Evolutionary conservation across 352 stramenopile genomes (phyloP).

Genomic region (Globisporangium nodosum): DNA sequence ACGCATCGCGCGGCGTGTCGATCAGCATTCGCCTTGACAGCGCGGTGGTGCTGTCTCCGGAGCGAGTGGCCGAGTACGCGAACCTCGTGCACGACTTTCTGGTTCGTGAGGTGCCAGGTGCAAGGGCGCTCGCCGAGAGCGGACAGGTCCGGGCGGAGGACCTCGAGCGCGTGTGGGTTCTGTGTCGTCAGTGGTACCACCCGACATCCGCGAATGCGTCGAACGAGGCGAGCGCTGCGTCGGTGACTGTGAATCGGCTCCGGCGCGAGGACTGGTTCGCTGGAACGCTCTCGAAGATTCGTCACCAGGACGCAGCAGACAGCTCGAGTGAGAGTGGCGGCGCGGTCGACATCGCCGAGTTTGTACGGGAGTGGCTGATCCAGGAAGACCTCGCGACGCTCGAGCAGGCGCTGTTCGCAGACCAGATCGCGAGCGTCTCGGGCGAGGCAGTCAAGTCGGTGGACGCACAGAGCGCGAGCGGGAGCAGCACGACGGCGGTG

Average conservation of each 20-base stretch:
- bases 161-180: constrained; percentile 45
- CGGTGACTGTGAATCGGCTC: constrained; percentile 13
- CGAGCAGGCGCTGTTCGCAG: constrained; percentile 46
- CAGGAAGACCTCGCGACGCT: constrained; percentile 58
- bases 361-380: constrained; percentile 75
- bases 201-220: background rate
- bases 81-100: constrained; percentile 32
- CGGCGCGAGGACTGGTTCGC: constrained; percentile 33
- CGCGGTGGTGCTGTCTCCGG: constrained; percentile 28
- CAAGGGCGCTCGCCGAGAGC: constrained; percentile 13
- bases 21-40: constrained; percentile 64
- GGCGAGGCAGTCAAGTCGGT: constrained; percentile 40
- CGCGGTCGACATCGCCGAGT: constrained; percentile 43
- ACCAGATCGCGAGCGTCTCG: constrained; percentile 35
- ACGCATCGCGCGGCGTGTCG: constrained; percentile 52
- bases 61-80: constrained; percentile 35
- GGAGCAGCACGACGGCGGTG: constrained; percentile 43
- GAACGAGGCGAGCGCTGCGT: background rate
- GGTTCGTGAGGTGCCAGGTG: constrained; percentile 12
- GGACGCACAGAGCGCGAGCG: constrained; percentile 43
- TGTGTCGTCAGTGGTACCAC: constrained; percentile 28
- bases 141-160: constrained; percentile 27
- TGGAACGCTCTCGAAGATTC: constrained; percentile 31
- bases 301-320: constrained; percentile 15
- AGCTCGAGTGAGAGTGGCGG: background rate